phyloP scores from a whole-genome alignment of 2,329 filamentous ascomycete genomes.

The Stachybotrys chlorohalonatus region DNA sequence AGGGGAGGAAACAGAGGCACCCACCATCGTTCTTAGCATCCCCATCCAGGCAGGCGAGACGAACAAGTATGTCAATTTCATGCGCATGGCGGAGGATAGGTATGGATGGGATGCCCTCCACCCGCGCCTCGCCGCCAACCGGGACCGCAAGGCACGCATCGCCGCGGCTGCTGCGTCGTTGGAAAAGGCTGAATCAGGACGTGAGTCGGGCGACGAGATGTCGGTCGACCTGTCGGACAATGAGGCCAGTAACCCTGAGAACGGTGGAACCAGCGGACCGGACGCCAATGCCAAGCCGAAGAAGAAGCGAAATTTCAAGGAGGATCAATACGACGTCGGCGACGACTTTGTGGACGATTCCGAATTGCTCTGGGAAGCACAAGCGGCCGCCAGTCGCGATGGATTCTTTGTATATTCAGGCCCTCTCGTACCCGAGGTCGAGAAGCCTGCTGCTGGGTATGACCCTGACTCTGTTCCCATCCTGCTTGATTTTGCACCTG shows the following conservation, averaged over 20 bases:
- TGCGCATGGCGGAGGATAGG: conserved; percentile 82
- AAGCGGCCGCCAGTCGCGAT: conserved; percentile 87
- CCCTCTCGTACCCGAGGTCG: conserved; percentile 76
- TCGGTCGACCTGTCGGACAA: conserved; percentile 65
- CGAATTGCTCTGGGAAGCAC: conserved; percentile 89
- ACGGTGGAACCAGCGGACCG: conserved; percentile 52
- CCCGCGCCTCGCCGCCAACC: conserved; percentile 79
- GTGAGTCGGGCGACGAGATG: conserved; percentile 73
- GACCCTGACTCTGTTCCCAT: conserved; percentile 8
- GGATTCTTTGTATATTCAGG: conserved; percentile 98
- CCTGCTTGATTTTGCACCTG: conserved; percentile 4
- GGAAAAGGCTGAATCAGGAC: conserved; percentile 62
- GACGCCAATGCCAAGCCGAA: conserved; percentile 58
- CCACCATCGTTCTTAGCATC: conserved; percentile 77
- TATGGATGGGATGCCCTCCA: conserved; percentile 94
- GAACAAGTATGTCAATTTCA: conserved; percentile 93
- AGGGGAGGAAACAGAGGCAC: conserved; percentile 51
- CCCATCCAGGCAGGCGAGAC: conserved; percentile 64
- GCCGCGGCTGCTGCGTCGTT: conserved; percentile 80
- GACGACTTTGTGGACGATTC: conserved; percentile 89
- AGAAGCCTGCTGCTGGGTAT: conserved; percentile 56
- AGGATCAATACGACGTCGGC: conserved; percentile 76
- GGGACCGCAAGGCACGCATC: conserved; percentile 78
- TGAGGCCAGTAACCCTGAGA: conserved; percentile 83
- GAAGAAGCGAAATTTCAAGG: conserved; percentile 72